Evolutionary conservation across 2,329 filamentous ascomycete genomes (phyloP).

Genomic region (Scortechinia acanthostroma): DNA sequence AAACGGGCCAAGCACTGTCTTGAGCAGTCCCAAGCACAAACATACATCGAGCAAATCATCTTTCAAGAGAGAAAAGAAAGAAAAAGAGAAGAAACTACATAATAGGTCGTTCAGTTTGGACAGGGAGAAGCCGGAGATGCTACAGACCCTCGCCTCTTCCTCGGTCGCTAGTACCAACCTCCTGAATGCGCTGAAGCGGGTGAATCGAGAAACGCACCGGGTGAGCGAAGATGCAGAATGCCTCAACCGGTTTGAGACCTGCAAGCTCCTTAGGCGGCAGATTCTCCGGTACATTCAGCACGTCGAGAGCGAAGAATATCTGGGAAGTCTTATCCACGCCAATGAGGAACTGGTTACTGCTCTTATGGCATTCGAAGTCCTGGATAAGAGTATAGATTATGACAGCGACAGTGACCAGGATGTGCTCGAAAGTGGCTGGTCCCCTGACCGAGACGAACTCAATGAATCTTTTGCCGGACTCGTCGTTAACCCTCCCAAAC

Average conservation of each 20-base stretch:
- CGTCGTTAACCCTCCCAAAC: conserved; percentile 15
- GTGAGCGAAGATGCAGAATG: conserved; percentile 58
- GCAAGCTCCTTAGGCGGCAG: conserved; percentile 53
- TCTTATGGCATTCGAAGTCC: conserved; percentile 59
- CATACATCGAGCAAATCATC: background rate
- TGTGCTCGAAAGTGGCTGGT: conserved; percentile 16
- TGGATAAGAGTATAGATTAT: conserved; percentile 46
- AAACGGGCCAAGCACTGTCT: background rate
- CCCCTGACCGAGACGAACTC: conserved; percentile 11
- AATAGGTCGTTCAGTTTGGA: conserved; percentile 48
- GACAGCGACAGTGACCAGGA: conserved; percentile 15
- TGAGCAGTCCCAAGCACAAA: background rate
- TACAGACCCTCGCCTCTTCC: conserved; percentile 55
- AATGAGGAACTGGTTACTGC: conserved; percentile 64
- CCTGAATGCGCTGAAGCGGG: conserved; percentile 55
- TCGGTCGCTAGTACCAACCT: conserved; percentile 62
- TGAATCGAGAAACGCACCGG: conserved; percentile 58
- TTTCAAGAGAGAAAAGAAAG: background rate
- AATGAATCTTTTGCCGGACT: conserved; percentile 4
- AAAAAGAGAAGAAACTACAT: conserved; percentile 9
- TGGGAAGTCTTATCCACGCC: conserved; percentile 59
- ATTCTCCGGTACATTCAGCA: conserved; percentile 62
- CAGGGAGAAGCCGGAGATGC: conserved; percentile 54
- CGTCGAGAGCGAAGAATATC: conserved; percentile 60
- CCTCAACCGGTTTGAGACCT: conserved; percentile 52